Percentiles rank a stretch among this genome's conserved stretches.
Conservation (phyloP, 2,329 filamentous ascomycete genomes). For the Cadophora gregata region DNA sequence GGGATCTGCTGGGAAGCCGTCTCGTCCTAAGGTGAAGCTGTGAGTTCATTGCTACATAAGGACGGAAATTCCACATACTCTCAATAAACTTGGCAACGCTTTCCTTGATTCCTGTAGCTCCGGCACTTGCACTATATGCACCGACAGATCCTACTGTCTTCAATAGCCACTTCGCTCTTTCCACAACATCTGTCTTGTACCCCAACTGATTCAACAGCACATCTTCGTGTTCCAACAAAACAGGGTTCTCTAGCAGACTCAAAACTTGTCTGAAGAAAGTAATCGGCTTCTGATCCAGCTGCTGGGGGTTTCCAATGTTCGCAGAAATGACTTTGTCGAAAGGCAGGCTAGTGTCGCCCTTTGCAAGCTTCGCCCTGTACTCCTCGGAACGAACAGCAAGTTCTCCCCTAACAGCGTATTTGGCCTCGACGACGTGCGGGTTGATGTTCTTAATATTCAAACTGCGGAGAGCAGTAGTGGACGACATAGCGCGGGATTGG, state of each 20-base stretch:
- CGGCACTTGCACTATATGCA: slow-evolving; percentile 94
- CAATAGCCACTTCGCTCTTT: slow-evolving; percentile 80
- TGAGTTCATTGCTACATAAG: slow-evolving; percentile 10
- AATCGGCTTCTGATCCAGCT: slow-evolving; percentile 98
- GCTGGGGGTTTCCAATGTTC: slow-evolving; percentile 99
- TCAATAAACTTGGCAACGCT: slow-evolving; percentile 94
- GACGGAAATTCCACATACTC: slow-evolving; percentile 57
- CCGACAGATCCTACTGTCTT: slow-evolving; percentile 88
- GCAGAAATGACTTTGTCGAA: slow-evolving; percentile 93
- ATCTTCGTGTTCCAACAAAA: slow-evolving; percentile 80
- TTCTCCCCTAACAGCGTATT: slow-evolving; percentile 97
- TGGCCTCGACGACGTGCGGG: slow-evolving; percentile 80
- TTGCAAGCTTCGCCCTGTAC: slow-evolving; percentile 76
- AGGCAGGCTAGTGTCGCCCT: slow-evolving; percentile 65
- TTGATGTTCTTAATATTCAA: slow-evolving; percentile 91
- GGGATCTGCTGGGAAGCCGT: slow-evolving; percentile 84
- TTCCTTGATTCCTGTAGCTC: slow-evolving; percentile 83
- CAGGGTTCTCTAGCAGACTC: slow-evolving; percentile 89
- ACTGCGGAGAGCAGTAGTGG: slow-evolving; percentile 50
- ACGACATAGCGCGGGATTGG: slow-evolving; percentile 42
- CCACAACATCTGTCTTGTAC: slow-evolving; percentile 90
- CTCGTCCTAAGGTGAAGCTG: slow-evolving; percentile 64
- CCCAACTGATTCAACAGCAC: slow-evolving; percentile 77
- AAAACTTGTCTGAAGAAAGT: slow-evolving; percentile 99
- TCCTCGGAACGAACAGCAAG: slow-evolving; percentile 92